A percentile compares a stretch with the other conserved stretches of the same genome.
Evolutionary conservation across 106 monocot species (phyloP).

Genomic region (Triglochin maritima): DNA sequence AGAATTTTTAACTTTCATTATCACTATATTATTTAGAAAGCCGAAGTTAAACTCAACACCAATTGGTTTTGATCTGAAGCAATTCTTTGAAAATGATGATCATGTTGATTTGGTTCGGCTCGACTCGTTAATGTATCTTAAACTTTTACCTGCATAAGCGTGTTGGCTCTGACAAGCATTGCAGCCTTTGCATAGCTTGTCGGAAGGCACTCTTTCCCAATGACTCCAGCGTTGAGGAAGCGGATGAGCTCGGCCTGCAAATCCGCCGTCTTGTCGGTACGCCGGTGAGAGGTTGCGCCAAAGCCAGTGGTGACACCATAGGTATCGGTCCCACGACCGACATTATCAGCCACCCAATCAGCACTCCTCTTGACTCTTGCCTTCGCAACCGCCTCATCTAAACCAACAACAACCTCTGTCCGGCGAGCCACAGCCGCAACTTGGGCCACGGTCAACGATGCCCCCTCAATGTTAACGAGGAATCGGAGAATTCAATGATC

Average conservation of each 20-base stretch:
- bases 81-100: too few species aligned
- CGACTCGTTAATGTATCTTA: too few species aligned
- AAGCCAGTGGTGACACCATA: conserved; percentile 64
- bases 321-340: conserved; percentile 30
- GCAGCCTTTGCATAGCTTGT: conserved; percentile 23
- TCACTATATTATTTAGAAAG: too few species aligned
- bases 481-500: conserved; percentile 14
- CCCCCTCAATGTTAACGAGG: conserved; percentile 19
- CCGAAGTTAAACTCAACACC: too few species aligned
- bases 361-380: conserved; percentile 28
- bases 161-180: conserved; percentile 33
- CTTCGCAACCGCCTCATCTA: conserved; percentile 8
- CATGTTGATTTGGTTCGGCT: too few species aligned
- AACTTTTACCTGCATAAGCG: conserved; percentile 18
- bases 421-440: conserved; percentile 23
- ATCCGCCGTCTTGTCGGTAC: conserved; percentile 30
- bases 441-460: conserved; percentile 26
- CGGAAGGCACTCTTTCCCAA: conserved; percentile 16
- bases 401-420: neutral
- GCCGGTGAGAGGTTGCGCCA: conserved; percentile 57
- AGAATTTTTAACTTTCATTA: too few species aligned
- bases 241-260: conserved; percentile 40
- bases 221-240: conserved; percentile 39
- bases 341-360: conserved; percentile 29
- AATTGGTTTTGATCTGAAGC: too few species aligned